Evolutionary conservation across 2,329 filamentous ascomycete genomes (phyloP).

Genomic region (Penicillium griseofulvum): DNA sequence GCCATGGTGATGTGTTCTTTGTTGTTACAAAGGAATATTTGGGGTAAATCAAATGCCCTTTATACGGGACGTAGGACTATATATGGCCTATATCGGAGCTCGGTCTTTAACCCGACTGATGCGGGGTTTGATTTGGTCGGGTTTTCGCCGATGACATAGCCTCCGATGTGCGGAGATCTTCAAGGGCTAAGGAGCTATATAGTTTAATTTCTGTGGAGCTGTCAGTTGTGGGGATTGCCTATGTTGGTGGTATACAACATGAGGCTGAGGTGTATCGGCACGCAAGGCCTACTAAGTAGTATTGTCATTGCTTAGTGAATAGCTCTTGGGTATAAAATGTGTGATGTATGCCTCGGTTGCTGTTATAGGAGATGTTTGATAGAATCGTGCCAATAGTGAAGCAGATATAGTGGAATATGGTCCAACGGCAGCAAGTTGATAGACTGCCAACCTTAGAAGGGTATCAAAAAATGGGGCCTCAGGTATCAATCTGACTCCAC

Average conservation of each 20-base stretch:
- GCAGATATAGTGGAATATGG: background rate
- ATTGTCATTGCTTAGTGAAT: background rate
- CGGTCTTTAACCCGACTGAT: conserved; percentile 26
- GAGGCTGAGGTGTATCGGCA: background rate
- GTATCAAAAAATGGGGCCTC: background rate
- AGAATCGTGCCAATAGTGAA: background rate
- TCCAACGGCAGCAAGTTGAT: background rate
- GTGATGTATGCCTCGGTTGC: background rate
- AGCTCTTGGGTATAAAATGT: background rate
- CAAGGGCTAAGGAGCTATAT: background rate
- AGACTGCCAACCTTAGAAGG: background rate
- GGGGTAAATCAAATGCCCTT: background rate
- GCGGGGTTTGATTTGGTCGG: conserved; percentile 25
- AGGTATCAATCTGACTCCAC: background rate
- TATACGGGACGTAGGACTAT: background rate
- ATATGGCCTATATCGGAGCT: conserved; percentile 15
- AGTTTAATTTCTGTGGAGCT: background rate
- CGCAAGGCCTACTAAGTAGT: background rate
- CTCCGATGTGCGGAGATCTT: conserved; percentile 1
- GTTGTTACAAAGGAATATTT: background rate
- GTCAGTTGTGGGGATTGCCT: background rate
- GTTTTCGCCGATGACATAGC: conserved; percentile 11
- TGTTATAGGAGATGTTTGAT: too few species aligned
- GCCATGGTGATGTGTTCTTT: conserved; percentile 8
- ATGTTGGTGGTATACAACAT: background rate